These are phyloP conservation scores for Rhododendron vialii DNA, from an alignment of 148 eudicot genomes.

Conservation along the genomic window DNA sequence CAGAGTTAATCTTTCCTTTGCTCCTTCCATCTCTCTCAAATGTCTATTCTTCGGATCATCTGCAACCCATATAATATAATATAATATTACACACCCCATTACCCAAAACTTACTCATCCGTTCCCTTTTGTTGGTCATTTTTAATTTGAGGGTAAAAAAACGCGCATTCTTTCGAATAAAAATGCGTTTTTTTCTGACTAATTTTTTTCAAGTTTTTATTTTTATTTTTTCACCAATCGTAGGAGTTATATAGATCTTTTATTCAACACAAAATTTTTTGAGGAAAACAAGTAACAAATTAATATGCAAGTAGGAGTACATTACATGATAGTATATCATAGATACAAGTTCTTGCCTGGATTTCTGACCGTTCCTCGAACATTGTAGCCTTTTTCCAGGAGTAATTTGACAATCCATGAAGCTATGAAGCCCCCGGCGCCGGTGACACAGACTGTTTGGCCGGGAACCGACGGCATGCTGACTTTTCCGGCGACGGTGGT, in stretches of 20 bases:
- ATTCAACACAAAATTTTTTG: too few species aligned
- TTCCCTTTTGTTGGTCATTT: too few species aligned
- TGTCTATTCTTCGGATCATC: constrained; percentile 85
- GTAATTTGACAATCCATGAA: constrained; percentile 83
- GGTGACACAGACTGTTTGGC: constrained; percentile 68
- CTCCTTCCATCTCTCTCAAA: constrained; percentile 83
- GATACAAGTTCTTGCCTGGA: constrained; percentile 42
- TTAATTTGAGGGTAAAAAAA: not conserved
- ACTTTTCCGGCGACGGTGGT: not conserved
- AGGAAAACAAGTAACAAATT: too few species aligned
- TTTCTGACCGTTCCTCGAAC: constrained; percentile 86
- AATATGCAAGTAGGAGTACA: too few species aligned
- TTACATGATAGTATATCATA: too few species aligned
- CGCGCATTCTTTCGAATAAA: too few species aligned
- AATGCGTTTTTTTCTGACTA: too few species aligned
- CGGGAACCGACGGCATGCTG: constrained; percentile 34
- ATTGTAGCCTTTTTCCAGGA: constrained; percentile 68
- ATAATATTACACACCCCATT: not conserved
- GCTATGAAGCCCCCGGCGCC: constrained; percentile 96
- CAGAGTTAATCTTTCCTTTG: constrained; percentile 66
- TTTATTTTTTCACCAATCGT: too few species aligned
- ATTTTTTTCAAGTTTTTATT: too few species aligned
- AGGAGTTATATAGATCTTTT: too few species aligned
- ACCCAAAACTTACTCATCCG: not conserved
- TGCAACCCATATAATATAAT: constrained; percentile 14